phyloP scores from a whole-genome alignment of 2,329 filamentous ascomycete genomes.

The Aschersonia sp. region DNA sequence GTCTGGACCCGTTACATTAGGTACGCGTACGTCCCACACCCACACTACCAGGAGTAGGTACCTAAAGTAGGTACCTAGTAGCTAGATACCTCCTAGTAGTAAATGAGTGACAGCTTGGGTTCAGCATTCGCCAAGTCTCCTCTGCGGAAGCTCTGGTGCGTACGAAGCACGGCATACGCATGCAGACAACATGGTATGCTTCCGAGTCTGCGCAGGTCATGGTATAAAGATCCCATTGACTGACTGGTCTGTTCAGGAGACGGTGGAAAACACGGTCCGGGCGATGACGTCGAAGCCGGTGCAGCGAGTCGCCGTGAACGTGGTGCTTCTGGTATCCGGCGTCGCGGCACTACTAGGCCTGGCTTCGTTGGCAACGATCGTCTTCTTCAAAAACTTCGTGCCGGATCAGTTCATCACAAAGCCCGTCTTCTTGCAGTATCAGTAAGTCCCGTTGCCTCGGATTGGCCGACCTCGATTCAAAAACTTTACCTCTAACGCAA shows the following conservation, averaged over 20 bases:
- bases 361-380: conserved; percentile 31
- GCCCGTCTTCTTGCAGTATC: conserved; percentile 44
- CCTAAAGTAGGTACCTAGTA: too few relatives aligned
- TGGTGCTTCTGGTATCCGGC: conserved; percentile 26
- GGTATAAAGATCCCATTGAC: background rate
- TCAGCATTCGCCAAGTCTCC: background rate
- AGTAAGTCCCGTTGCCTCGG: conserved; percentile 22
- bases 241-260: conserved; percentile 12
- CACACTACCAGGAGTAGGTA: too few relatives aligned
- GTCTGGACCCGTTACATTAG: too few relatives aligned
- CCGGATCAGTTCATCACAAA: conserved; percentile 37
- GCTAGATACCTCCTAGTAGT: too few relatives aligned
- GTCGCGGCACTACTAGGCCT: conserved; percentile 30
- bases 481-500: conserved; percentile 3
- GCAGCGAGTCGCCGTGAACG: conserved; percentile 33
- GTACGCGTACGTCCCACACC: too few relatives aligned
- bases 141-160: background rate
- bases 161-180: background rate
- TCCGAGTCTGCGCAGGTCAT: background rate
- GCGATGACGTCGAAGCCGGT: conserved; percentile 34
- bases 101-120: too few relatives aligned
- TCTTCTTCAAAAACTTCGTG: conserved; percentile 42
- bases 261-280: conserved; percentile 19
- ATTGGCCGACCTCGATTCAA: background rate
- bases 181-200: background rate